Percentiles rank a stretch among this genome's conserved stretches.
Evolutionary conservation across 2,329 filamentous ascomycete species (phyloP).

Genomic region (Colletotrichum sp.): DNA sequence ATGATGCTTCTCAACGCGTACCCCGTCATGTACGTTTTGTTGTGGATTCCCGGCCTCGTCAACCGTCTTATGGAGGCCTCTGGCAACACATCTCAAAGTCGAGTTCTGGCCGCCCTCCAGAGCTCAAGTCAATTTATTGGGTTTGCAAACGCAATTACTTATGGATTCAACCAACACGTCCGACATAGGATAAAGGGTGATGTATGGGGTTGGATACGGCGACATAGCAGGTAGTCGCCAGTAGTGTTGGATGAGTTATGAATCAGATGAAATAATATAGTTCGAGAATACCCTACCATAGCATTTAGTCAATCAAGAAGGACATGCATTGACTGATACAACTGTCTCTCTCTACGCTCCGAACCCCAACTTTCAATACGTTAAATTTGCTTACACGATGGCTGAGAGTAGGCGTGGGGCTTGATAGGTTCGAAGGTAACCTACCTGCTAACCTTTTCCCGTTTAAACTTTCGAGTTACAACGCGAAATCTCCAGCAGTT

Average conservation of each 20-base stretch:
- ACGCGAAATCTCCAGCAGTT: neutral
- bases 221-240: neutral
- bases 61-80: conserved; percentile 36
- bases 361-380: neutral
- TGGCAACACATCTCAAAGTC: conserved; percentile 18
- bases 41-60: conserved; percentile 42
- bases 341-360: neutral
- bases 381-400: neutral
- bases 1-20: conserved; percentile 42
- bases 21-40: conserved; percentile 38
- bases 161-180: conserved; percentile 39
- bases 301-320: neutral
- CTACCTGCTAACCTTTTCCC: neutral
- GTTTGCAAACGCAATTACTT: conserved; percentile 41
- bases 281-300: conserved; percentile 16
- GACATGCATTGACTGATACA: neutral
- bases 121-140: conserved; percentile 40
- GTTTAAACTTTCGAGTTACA: neutral
- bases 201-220: conserved; percentile 1
- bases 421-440: neutral
- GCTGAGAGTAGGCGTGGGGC: neutral
- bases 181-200: conserved; percentile 18
- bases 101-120: conserved; percentile 32
- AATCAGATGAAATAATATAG: conserved; percentile 8
- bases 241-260: neutral